Conservation (phyloP, 306 rosid genomes). For the Delonix regia region DNA sequence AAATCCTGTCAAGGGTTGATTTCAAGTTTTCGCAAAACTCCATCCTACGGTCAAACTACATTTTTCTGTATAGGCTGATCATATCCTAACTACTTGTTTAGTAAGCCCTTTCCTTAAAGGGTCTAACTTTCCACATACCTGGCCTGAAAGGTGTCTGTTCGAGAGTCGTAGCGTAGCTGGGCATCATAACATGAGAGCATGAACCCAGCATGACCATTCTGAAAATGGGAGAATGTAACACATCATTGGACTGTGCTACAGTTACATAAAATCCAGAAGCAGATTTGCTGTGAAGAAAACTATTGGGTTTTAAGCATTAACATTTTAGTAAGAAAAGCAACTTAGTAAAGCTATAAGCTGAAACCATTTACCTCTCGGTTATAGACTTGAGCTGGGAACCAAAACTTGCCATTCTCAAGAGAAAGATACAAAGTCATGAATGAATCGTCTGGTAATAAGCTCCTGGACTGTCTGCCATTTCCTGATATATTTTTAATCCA, state of each 20-base stretch:
- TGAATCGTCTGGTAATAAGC: constrained; percentile 51
- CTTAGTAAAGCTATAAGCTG: not conserved
- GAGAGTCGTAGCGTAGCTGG: constrained; percentile 52
- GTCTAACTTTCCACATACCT: constrained; percentile 44
- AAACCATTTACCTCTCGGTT: constrained; percentile 82
- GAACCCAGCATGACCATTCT: constrained; percentile 71
- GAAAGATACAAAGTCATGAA: constrained; percentile 72
- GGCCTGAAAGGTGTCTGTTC: constrained; percentile 56
- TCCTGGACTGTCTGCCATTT: constrained; percentile 35
- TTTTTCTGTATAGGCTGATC: not conserved
- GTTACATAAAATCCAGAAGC: not conserved
- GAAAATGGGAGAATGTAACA: constrained; percentile 28
- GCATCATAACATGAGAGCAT: constrained; percentile 77
- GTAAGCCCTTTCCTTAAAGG: not conserved
- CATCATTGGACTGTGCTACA: not conserved
- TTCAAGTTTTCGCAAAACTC: not conserved
- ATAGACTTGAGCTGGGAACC: constrained; percentile 98
- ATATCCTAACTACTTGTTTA: not conserved
- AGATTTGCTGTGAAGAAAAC: not conserved
- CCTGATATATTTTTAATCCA: constrained; percentile 53
- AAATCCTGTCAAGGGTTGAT: not conserved
- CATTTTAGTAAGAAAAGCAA: not conserved
- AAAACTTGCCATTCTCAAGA: constrained; percentile 76
- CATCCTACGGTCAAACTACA: not conserved
- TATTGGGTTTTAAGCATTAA: not conserved